Percentiles rank a stretch among this genome's conserved stretches.
phyloP scores from a whole-genome alignment of 2,329 filamentous ascomycete genomes.

The Penicillium expansum region DNA sequence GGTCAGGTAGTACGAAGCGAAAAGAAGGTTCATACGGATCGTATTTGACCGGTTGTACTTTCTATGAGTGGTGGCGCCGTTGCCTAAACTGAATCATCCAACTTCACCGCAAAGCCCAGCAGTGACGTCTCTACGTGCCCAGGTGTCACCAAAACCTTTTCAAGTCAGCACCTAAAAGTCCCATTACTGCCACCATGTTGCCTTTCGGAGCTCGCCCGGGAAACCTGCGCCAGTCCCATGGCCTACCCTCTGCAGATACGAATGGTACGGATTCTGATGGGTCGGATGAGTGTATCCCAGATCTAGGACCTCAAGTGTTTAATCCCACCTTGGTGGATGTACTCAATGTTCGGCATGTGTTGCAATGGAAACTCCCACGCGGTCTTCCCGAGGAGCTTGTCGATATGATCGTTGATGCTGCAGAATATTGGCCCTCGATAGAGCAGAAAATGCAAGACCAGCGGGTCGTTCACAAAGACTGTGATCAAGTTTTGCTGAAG shows the following conservation, averaged over 20 bases:
- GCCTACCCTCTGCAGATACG: neutral
- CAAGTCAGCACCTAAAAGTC: neutral
- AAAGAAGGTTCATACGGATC: neutral
- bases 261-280: neutral
- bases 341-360: conserved; percentile 31
- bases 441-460: conserved; percentile 19
- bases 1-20: neutral
- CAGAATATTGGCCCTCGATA: conserved; percentile 36
- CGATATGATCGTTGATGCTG: conserved; percentile 41
- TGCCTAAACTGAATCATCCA: neutral
- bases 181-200: neutral
- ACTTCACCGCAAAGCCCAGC: neutral
- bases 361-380: conserved; percentile 29
- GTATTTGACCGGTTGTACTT: neutral
- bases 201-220: conserved; percentile 1
- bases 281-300: neutral
- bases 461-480: conserved; percentile 31
- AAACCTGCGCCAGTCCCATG: neutral
- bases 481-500: conserved; percentile 34
- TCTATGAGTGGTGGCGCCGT: neutral
- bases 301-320: conserved; percentile 8
- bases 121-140: neutral
- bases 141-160: neutral
- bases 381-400: conserved; percentile 38
- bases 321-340: conserved; percentile 35